These are phyloP conservation scores for Starmerella floris DNA, from an alignment of 805 yeast genomes.

Conservation along the genomic window DNA sequence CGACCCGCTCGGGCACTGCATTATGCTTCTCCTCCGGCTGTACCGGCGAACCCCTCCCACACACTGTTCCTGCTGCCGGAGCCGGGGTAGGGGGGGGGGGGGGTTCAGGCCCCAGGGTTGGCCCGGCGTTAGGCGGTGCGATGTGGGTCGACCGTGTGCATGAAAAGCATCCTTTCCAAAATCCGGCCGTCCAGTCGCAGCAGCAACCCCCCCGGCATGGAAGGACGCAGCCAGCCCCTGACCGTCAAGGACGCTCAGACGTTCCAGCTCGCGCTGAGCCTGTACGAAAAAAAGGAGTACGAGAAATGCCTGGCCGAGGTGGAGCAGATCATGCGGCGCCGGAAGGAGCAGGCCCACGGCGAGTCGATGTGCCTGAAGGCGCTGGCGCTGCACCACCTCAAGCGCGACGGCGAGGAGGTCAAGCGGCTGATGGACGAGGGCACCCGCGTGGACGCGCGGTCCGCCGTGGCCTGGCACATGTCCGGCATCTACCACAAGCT, in stretches of 20 bases:
- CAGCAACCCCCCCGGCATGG: slow-evolving; percentile 3
- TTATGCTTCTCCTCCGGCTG: too few relatives aligned
- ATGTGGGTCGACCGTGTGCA: neutral
- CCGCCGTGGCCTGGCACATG: slow-evolving; percentile 70
- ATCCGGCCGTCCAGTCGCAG: neutral
- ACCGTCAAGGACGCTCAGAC: slow-evolving; percentile 52
- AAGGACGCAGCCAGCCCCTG: slow-evolving; percentile 15
- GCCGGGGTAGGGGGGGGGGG: too few relatives aligned
- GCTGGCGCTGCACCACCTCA: slow-evolving; percentile 43
- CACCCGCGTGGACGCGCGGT: slow-evolving; percentile 40
- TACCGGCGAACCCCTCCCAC: too few relatives aligned
- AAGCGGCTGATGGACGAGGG: slow-evolving; percentile 43
- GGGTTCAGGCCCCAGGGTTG: too few relatives aligned
- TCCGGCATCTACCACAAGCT: slow-evolving; percentile 71
- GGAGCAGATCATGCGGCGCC: slow-evolving; percentile 64
- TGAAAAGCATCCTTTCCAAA: neutral
- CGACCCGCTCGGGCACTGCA: too few relatives aligned
- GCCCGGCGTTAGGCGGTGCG: too few relatives aligned
- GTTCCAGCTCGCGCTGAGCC: slow-evolving; percentile 67
- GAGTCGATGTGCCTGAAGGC: slow-evolving; percentile 82
- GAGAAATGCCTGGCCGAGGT: slow-evolving; percentile 68
- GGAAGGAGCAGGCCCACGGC: slow-evolving; percentile 44
- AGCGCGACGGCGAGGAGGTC: slow-evolving; percentile 32
- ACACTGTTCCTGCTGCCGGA: too few relatives aligned
- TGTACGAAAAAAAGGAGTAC: slow-evolving; percentile 76